phyloP scores from a whole-genome alignment of 2,329 filamentous ascomycete genomes.

The Neonectria punicea region DNA sequence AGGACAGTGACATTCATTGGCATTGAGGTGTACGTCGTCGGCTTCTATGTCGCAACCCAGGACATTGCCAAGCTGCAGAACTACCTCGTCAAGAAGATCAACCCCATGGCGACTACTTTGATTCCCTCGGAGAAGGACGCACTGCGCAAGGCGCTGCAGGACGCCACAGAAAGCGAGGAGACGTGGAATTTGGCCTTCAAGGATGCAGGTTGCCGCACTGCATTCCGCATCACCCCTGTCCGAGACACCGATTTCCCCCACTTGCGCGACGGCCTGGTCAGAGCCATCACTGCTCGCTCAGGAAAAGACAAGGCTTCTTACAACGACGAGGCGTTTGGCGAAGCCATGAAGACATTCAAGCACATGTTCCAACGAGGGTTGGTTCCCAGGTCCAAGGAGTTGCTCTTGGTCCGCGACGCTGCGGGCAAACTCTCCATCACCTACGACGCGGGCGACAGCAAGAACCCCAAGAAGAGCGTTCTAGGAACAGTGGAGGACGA shows the following conservation, averaged over 20 bases:
- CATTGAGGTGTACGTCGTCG: constrained; percentile 95
- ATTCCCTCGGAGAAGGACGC: constrained; percentile 83
- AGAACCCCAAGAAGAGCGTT: constrained; percentile 57
- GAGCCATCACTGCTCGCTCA: constrained; percentile 81
- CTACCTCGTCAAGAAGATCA: constrained; percentile 79
- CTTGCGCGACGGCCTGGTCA: constrained; percentile 89
- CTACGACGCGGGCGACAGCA: constrained; percentile 70
- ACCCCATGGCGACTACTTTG: constrained; percentile 81
- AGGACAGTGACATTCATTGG: constrained; percentile 89
- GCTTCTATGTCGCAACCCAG: constrained; percentile 86
- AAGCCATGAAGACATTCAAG: constrained; percentile 81
- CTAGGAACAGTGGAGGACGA: constrained; percentile 83
- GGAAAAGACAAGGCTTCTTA: constrained; percentile 63
- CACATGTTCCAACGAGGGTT: constrained; percentile 81
- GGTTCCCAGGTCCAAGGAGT: constrained; percentile 81
- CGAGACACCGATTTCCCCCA: constrained; percentile 95
- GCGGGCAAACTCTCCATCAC: constrained; percentile 74
- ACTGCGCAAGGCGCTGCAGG: constrained; percentile 75
- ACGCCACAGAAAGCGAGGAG: constrained; percentile 74
- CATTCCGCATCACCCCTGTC: constrained; percentile 88
- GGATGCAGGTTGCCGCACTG: constrained; percentile 75
- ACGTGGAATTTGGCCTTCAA: constrained; percentile 80
- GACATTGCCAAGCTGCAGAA: constrained; percentile 86
- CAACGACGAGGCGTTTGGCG: constrained; percentile 80
- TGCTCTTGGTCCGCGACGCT: constrained; percentile 76